These are phyloP conservation scores for Saturnispora galanensis DNA, from an alignment of 805 yeast species.

Conservation along the genomic window DNA sequence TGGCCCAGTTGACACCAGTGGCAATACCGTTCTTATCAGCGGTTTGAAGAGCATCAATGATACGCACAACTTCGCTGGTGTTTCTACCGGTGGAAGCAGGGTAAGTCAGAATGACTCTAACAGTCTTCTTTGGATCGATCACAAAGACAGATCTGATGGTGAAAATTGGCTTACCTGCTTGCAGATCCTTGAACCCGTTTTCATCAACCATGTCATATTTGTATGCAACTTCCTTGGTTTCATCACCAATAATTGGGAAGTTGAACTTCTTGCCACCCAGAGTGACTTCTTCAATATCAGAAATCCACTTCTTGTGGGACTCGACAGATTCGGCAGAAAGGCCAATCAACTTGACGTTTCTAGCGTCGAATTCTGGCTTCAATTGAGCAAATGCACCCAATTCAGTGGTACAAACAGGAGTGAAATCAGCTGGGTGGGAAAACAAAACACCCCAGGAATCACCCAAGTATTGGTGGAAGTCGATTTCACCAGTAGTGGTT, in stretches of 20 bases:
- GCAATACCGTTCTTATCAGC: constrained; percentile 78
- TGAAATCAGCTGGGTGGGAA: constrained; percentile 94
- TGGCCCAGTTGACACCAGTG: constrained; percentile 84
- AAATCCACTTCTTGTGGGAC: constrained; percentile 76
- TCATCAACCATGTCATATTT: constrained; percentile 83
- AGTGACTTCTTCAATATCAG: constrained; percentile 81
- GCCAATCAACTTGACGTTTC: constrained; percentile 84
- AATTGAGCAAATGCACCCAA: constrained; percentile 86
- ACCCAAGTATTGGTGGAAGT: constrained; percentile 82
- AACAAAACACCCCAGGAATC: constrained; percentile 82
- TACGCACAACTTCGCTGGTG: constrained; percentile 86
- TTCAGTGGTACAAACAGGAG: constrained; percentile 96
- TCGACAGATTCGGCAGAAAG: constrained; percentile 78
- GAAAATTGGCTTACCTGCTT: constrained; percentile 58
- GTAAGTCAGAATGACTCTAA: constrained; percentile 77
- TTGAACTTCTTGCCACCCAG: constrained; percentile 56
- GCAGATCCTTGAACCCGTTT: constrained; percentile 65
- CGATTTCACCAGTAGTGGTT: constrained; percentile 72
- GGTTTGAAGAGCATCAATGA: constrained; percentile 76
- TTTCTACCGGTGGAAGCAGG: constrained; percentile 95
- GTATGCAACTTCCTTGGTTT: constrained; percentile 74
- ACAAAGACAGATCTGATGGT: constrained; percentile 90
- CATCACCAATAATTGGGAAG: constrained; percentile 89
- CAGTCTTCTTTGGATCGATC: constrained; percentile 84
- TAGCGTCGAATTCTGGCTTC: constrained; percentile 78